These are phyloP conservation scores for Ilex paraguariensis DNA, from an alignment of 305 asterid species.

Conservation along the genomic window DNA sequence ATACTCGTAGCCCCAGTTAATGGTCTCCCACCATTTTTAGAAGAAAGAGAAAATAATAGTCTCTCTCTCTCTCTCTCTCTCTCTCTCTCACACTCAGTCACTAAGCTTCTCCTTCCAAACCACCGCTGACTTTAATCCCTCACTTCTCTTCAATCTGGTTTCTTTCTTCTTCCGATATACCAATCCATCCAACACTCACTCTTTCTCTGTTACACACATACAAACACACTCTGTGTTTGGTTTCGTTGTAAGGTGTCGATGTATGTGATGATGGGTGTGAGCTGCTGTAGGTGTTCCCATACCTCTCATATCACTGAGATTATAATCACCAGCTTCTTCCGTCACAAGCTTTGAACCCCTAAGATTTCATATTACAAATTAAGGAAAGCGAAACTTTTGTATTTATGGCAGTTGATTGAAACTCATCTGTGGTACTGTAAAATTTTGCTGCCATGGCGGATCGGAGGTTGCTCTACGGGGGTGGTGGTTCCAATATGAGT, in stretches of 20 bases:
- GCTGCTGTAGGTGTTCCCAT: constrained; percentile 68
- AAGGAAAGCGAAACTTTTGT: neutral
- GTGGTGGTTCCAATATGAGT: constrained; percentile 16
- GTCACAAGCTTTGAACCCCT: constrained; percentile 47
- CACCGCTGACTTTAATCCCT: too few species aligned
- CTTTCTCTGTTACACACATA: too few species aligned
- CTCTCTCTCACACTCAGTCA: too few species aligned
- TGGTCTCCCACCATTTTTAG: too few species aligned
- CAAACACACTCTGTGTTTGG: neutral
- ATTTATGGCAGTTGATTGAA: constrained; percentile 26
- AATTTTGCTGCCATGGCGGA: constrained; percentile 37
- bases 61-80: too few species aligned
- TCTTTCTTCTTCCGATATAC: too few species aligned
- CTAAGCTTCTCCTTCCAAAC: too few species aligned
- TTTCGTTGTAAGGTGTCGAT: neutral
- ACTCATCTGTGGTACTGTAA: constrained; percentile 6
- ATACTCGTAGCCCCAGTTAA: too few species aligned
- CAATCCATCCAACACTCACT: too few species aligned
- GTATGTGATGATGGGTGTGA: constrained; percentile 38
- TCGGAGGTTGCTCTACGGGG: constrained; percentile 30
- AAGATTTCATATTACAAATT: neutral
- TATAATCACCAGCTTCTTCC: constrained; percentile 87
- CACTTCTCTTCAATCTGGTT: too few species aligned
- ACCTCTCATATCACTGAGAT: constrained; percentile 85
- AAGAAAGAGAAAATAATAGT: too few species aligned